Base-by-base conservation (phyloP, 352 stramenopile genomes). In the Phytophthora palmivora region DNA sequence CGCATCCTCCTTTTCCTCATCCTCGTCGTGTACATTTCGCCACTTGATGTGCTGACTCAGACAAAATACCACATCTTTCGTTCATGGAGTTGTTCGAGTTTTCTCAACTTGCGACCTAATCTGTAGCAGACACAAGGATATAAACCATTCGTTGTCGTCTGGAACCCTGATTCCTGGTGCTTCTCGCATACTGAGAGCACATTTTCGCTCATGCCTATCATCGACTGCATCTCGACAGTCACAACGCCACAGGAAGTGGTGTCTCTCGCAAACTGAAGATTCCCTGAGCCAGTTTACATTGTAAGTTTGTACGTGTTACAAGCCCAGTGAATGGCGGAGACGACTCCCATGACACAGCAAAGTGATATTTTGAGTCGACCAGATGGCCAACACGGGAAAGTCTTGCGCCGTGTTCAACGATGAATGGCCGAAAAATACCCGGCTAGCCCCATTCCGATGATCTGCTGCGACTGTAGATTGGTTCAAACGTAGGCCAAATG, bases 211-310 rank as follows among this genome's bases (percentile, higher is more conserved):
- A 28, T 39, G 21, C 54, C 9, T 36, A 49, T 63, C 54, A 15
- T 34, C 18, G 43, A 19, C 19, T 16, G 39, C 21, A 63, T 63
- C 54, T 56, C 48, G 49, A 39, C 10, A 37, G 36, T 12, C 11
- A 48, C 54, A 50, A 52, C 57, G 47, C 15, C 37, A 58, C 57
- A 58, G 11, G n/a, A 18, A 15, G 47, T 33, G n/a, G 56, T 26
- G 48, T 65, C 56, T 65, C 57, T 65, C 28, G 47, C 57, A 65
- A 7, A 28, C 10, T 26, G 4, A n/a, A 65, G 57, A 65, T 65
- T 65, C 47, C 8, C 16, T 21, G 26, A 1, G 21, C 16, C 34
- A 38, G 39, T 18, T 19, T 45, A n/a, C n/a, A n/a, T n/a, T n/a
- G n/a, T n/a, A n/a, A n/a, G n/a, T n/a, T n/a, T n/a, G n/a, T n/a